Evolutionary conservation across 2,329 filamentous ascomycete species (phyloP), one percentile per base, ranked within the genome.

Genomic region (Calonectria honghensis): DNA sequence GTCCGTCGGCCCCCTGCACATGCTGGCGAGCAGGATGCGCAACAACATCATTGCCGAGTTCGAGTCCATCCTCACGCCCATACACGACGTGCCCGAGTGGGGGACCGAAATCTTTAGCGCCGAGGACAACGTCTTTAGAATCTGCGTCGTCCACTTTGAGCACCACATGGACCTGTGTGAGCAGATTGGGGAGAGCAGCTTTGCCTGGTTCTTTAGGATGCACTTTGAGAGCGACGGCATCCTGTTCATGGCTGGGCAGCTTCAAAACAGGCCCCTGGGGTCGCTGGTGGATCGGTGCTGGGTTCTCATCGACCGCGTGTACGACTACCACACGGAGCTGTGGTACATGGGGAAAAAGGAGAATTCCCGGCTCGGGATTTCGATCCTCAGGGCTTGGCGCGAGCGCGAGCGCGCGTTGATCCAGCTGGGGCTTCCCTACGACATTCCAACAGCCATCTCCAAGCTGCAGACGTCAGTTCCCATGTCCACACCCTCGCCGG

Each of bases 201-300:
- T 73, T 20, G 6, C 48, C 3, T 72, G 73, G 69, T 73, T 67
- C n/a, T 64, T 69, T 9, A 66, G 54, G 18, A 51, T 68, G 7
- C 73, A 75, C 51, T 75, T 75, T 29, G 68, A 75, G 29, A 32
- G 57, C 31, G 73, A 75, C 18, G 64, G 65, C 13, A 50, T 75
- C 10, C 51, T 75, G 1, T 75, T 70, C 65, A 48, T 75, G 27
- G 73, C 54, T 11, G 52, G 69, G 11, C 69, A 72, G 31, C 65
- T 73, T 16, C 63, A 72, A 14, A 59, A 52, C 31, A 66, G 73
- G 2, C 41, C 57, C 10, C n/a, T 73, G 14, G 73, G 73, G 0
- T 27, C 57, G 3, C 32, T 75, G 13, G 73, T 71, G 18, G 70
- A 73, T 9, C 73, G 73, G 10, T 52, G 48, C 20, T 75, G 73